These are phyloP conservation scores for Gracilariopsis chorda DNA, from an alignment of 23 red algal genomes.

Conservation along the genomic window DNA sequence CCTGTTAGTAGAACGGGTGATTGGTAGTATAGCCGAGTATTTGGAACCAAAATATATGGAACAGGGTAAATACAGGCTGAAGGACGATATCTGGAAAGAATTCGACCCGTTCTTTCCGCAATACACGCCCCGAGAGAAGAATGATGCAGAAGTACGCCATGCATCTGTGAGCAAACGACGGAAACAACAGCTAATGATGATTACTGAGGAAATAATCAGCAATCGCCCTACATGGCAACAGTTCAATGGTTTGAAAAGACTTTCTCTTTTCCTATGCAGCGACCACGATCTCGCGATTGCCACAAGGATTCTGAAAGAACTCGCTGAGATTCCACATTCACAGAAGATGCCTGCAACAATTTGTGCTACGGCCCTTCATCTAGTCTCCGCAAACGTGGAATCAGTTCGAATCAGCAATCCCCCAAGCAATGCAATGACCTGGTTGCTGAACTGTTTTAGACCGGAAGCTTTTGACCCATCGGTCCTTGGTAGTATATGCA, in stretches of 20 bases:
- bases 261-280: background rate
- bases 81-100: slow-evolving; percentile 43
- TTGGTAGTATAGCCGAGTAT: slow-evolving; percentile 36
- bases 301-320: background rate
- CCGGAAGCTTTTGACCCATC: background rate
- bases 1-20: background rate
- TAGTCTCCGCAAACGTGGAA: background rate
- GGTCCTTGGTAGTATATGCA: background rate
- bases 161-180: background rate
- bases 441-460: background rate
- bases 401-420: background rate
- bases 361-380: background rate
- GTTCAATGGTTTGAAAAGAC: background rate
- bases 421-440: background rate
- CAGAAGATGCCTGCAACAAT: background rate
- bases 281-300: background rate
- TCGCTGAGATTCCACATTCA: background rate
- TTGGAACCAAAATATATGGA: slow-evolving; percentile 63
- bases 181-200: background rate
- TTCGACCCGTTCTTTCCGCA: slow-evolving; percentile 86
- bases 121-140: slow-evolving; percentile 29
- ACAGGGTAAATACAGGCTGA: slow-evolving; percentile 69
- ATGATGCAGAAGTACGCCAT: slow-evolving; percentile 44
- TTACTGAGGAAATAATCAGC: slow-evolving; percentile 1
- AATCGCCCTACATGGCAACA: background rate